Evolutionary conservation across 768 basidiomycete species (phyloP).

Genomic region (Symmetrospora coprosmae): DNA sequence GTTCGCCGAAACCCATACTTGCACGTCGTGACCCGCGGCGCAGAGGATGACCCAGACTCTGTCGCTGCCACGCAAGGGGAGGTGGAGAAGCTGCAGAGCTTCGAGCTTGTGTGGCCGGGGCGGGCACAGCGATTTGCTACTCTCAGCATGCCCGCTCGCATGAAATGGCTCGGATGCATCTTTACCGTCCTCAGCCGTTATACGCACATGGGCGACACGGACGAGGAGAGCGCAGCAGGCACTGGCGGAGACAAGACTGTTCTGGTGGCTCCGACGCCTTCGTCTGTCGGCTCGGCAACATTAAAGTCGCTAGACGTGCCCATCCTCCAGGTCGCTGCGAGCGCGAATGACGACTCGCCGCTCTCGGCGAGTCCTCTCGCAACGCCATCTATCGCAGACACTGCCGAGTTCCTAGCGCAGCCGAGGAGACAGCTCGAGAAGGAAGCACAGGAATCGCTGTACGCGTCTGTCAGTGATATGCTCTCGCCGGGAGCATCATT

Average conservation of each 20-base stretch:
- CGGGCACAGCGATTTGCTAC: constrained; percentile 11
- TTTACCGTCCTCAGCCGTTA: constrained; percentile 2
- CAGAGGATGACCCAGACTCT: neutral
- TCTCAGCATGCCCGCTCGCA: neutral
- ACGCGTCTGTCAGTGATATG: constrained; percentile 18
- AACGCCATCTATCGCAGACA: too few relatives aligned
- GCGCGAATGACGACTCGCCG: too few relatives aligned
- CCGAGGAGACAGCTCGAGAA: constrained; percentile 1
- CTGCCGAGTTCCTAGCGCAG: too few relatives aligned
- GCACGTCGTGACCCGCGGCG: neutral
- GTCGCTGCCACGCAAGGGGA: neutral
- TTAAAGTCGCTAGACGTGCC: neutral
- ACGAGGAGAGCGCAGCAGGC: neutral
- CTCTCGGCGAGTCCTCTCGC: too few relatives aligned
- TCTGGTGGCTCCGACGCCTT: neutral
- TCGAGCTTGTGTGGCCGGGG: constrained; percentile 17
- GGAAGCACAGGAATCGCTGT: constrained; percentile 5
- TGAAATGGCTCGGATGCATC: neutral
- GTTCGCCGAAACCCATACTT: neutral
- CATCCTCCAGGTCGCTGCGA: neutral
- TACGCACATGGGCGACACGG: neutral
- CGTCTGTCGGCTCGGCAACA: neutral
- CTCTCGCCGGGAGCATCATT: too few relatives aligned
- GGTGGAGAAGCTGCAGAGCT: neutral
- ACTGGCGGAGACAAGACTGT: too few relatives aligned